Evolutionary conservation across 345 rosid genomes (phyloP).

Genomic region (Mangifera indica): DNA sequence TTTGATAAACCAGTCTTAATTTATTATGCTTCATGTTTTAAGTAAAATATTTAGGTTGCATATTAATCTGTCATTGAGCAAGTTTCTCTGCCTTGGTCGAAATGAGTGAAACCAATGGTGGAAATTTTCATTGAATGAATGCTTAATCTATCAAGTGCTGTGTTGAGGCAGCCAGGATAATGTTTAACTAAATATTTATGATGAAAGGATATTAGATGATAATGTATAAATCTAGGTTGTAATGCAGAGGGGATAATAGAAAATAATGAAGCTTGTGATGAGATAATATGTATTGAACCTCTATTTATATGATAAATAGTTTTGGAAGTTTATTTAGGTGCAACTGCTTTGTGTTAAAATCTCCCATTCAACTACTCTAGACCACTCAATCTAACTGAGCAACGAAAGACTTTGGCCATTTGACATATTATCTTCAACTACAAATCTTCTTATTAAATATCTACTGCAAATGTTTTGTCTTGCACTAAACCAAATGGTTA

Average conservation of each 20-base stretch:
- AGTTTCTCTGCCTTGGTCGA: background rate
- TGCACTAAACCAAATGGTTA: constrained; percentile 29
- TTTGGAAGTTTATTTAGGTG: constrained; percentile 48
- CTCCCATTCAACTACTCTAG: constrained; percentile 35
- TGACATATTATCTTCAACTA: constrained; percentile 18
- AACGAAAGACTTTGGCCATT: constrained; percentile 12
- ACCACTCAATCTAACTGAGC: constrained; percentile 35
- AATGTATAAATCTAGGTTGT: background rate
- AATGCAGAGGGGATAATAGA: background rate
- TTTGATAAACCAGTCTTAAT: background rate
- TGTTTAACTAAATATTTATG: background rate
- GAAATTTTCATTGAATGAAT: background rate
- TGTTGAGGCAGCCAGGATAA: background rate
- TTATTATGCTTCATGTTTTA: background rate
- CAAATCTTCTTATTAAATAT: constrained; percentile 23
- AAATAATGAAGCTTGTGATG: background rate
- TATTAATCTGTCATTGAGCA: background rate
- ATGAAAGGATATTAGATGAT: background rate
- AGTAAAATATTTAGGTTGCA: background rate
- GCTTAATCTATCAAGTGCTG: background rate
- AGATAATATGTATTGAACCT: background rate
- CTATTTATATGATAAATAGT: background rate
- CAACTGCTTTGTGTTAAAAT: constrained; percentile 40
- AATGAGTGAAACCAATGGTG: background rate
- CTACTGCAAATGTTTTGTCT: constrained; percentile 8